A percentile compares a stretch with the other conserved stretches of the same genome.
Conservation (phyloP, 2,329 filamentous ascomycete genomes). For the Dothideomycetes sp. region DNA sequence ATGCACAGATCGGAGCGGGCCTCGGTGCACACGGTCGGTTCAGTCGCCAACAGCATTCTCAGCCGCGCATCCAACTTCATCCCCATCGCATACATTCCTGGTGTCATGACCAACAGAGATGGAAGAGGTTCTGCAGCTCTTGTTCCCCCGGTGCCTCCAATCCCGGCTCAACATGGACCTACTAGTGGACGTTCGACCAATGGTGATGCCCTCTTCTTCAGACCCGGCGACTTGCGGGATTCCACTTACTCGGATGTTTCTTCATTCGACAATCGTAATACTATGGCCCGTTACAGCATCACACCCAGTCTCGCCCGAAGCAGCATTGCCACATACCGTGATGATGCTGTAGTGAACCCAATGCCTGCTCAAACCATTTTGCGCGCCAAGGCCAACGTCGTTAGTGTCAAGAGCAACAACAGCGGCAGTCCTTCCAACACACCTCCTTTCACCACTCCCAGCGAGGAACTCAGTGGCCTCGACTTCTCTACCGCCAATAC, state of each 20-base stretch:
- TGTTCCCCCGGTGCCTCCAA: slow-evolving; percentile 77
- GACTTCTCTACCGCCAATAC: slow-evolving; percentile 14
- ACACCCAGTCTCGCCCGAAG: slow-evolving; percentile 40
- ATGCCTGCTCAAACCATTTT: slow-evolving; percentile 77
- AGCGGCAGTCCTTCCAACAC: slow-evolving; percentile 43
- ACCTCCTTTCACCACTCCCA: slow-evolving; percentile 23
- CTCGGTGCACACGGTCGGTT: slow-evolving; percentile 78
- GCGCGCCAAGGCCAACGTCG: slow-evolving; percentile 80
- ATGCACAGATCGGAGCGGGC: slow-evolving; percentile 41
- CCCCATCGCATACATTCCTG: slow-evolving; percentile 97
- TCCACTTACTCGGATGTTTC: slow-evolving; percentile 80
- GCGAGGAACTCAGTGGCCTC: slow-evolving; percentile 44
- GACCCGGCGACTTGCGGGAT: slow-evolving; percentile 80
- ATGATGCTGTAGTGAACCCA: slow-evolving; percentile 73
- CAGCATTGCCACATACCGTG: slow-evolving; percentile 81
- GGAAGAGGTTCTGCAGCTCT: slow-evolving; percentile 56
- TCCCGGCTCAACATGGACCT: slow-evolving; percentile 53
- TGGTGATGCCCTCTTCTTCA: slow-evolving; percentile 81
- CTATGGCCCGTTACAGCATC: slow-evolving; percentile 38
- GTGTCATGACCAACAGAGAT: slow-evolving; percentile 76
- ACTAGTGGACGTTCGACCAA: slow-evolving; percentile 44
- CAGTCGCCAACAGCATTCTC: slow-evolving; percentile 88
- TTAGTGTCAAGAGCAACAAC: slow-evolving; percentile 73
- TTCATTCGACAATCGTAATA: slow-evolving; percentile 34
- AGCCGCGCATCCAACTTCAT: slow-evolving; percentile 98